phyloP scores from a whole-genome alignment of 2,329 filamentous ascomycete species.

The Plectosphaerella sp. region DNA sequence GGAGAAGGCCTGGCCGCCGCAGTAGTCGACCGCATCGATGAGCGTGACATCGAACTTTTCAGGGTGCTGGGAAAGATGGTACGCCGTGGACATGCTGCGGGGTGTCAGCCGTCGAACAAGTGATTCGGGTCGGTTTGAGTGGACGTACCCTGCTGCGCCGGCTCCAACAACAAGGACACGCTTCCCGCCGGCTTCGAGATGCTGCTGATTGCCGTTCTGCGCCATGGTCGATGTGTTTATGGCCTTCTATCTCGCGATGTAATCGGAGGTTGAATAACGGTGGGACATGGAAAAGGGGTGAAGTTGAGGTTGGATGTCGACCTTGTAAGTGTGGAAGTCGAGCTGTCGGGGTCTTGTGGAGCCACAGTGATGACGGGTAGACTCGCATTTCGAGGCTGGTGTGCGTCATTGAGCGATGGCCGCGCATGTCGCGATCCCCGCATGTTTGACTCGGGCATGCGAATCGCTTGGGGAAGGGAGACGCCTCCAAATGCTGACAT shows the following conservation, averaged over 20 bases:
- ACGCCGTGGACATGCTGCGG: slow-evolving; percentile 47
- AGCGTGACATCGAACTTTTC: slow-evolving; percentile 57
- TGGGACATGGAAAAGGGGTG: background rate
- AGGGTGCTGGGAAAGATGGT: slow-evolving; percentile 54
- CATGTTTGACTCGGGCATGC: background rate
- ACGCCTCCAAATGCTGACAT: no score
- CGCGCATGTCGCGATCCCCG: background rate
- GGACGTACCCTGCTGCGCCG: slow-evolving; percentile 30
- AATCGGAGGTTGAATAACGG: no score
- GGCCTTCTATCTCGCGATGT: no score
- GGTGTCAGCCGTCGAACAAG: background rate
- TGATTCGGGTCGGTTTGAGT: background rate
- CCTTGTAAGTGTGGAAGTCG: background rate
- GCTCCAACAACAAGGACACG: slow-evolving; percentile 35
- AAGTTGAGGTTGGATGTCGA: background rate
- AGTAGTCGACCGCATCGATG: slow-evolving; percentile 52
- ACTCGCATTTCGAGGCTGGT: background rate
- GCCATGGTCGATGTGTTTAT: slow-evolving; percentile 2
- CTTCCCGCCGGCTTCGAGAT: slow-evolving; percentile 14
- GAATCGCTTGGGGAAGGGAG: background rate
- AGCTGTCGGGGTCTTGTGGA: background rate
- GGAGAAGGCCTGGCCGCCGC: slow-evolving; percentile 59
- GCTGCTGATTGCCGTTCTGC: slow-evolving; percentile 5
- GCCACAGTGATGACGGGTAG: background rate
- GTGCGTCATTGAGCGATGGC: background rate